Percentiles rank a stretch among this genome's conserved stretches.
Evolutionary conservation across 2,329 filamentous ascomycete species (phyloP).

Genomic region (Setomelanomma holmii): DNA sequence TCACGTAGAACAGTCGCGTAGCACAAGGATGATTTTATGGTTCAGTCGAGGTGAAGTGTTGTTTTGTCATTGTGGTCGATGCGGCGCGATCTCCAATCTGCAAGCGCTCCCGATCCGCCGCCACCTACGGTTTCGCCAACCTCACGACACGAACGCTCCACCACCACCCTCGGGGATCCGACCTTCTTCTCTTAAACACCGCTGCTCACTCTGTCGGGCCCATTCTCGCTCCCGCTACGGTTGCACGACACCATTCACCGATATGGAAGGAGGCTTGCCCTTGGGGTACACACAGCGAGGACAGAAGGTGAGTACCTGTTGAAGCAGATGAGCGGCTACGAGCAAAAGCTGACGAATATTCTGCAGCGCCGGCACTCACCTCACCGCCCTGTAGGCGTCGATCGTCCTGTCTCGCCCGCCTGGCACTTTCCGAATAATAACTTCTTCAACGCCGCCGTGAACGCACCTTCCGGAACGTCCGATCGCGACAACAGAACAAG

Average conservation of each 20-base stretch:
- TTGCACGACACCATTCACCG: slow-evolving; percentile 12
- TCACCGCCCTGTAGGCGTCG: slow-evolving; percentile 40
- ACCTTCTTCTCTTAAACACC: too few relatives aligned
- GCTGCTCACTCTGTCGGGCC: slow-evolving; percentile 3
- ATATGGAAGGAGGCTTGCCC: slow-evolving; percentile 39
- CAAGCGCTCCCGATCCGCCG: slow-evolving; percentile 20
- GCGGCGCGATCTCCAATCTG: slow-evolving; percentile 7
- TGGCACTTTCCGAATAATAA: slow-evolving; percentile 19
- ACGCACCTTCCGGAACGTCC: background rate
- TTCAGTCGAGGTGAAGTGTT: slow-evolving; percentile 4
- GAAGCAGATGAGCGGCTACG: slow-evolving; percentile 4
- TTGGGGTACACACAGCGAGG: slow-evolving; percentile 40
- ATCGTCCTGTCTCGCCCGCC: slow-evolving; percentile 33
- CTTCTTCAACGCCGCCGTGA: background rate
- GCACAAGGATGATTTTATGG: background rate
- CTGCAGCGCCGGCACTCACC: slow-evolving; percentile 39
- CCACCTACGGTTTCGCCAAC: slow-evolving; percentile 17
- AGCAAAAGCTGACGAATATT: slow-evolving; percentile 16
- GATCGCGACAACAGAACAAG: background rate
- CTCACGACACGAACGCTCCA: slow-evolving; percentile 8
- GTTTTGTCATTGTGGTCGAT: background rate
- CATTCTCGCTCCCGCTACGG: slow-evolving; percentile 1
- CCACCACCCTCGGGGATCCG: slow-evolving; percentile 9
- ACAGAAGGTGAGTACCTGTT: slow-evolving; percentile 40
- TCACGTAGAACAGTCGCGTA: background rate